phyloP scores from a whole-genome alignment of 306 rosid species.

The Quercus rubra region DNA sequence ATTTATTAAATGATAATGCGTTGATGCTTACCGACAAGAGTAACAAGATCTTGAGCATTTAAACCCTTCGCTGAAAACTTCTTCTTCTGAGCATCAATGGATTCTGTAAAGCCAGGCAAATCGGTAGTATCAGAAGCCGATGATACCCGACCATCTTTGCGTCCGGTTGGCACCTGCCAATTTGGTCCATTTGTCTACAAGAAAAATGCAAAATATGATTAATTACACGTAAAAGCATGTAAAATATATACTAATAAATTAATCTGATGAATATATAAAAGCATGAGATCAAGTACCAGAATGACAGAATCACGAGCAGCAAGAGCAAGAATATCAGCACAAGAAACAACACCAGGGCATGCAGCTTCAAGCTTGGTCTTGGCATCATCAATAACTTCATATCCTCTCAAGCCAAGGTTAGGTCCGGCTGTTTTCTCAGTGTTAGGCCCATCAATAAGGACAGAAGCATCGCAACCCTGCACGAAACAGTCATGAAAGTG shows the following conservation, averaged over 20 bases:
- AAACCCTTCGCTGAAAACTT: slow-evolving; percentile 47
- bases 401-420: slow-evolving; percentile 35
- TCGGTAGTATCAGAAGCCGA: slow-evolving; percentile 31
- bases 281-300: slow-evolving; percentile 25
- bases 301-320: slow-evolving; percentile 56
- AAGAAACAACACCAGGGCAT: slow-evolving; percentile 53
- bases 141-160: slow-evolving; percentile 32
- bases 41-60: slow-evolving; percentile 53
- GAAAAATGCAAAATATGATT: too few species aligned
- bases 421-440: slow-evolving; percentile 23
- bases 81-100: slow-evolving; percentile 36
- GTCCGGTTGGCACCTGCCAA: too few species aligned
- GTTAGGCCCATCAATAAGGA: slow-evolving; percentile 25
- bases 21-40: slow-evolving; percentile 47
- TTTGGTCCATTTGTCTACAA: too few species aligned
- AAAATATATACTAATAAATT: background rate
- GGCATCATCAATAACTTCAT: slow-evolving; percentile 44
- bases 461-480: slow-evolving; percentile 47
- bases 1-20: background rate
- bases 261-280: too few species aligned
- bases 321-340: slow-evolving; percentile 50
- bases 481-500: slow-evolving; percentile 55
- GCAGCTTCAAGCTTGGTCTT: slow-evolving; percentile 44
- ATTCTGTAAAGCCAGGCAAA: slow-evolving; percentile 36
- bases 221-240: slow-evolving; percentile 32